Conservation (phyloP, 148 eudicot species). For the Rhododendron molle region DNA sequence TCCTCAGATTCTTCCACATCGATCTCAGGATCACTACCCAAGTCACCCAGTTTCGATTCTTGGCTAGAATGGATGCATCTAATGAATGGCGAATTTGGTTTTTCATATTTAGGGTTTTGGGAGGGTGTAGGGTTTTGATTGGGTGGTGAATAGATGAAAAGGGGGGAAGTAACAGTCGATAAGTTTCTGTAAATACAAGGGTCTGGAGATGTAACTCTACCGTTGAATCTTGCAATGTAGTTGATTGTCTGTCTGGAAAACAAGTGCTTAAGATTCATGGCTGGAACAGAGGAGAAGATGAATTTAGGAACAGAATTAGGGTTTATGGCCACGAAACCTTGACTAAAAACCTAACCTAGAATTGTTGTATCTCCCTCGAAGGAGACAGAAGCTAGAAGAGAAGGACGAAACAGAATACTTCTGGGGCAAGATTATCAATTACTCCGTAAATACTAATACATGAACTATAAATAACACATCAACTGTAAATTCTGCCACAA, state of each 20-base stretch:
- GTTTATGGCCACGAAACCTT: neutral
- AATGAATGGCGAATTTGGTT: neutral
- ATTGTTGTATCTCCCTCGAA: too few species aligned
- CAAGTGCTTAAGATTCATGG: slow-evolving; percentile 31
- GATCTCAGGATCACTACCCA: neutral
- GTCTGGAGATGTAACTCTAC: slow-evolving; percentile 10
- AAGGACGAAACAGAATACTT: neutral
- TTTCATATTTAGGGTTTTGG: slow-evolving; percentile 5
- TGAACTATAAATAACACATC: neutral
- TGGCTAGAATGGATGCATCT: slow-evolving; percentile 24
- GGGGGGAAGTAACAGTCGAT: slow-evolving; percentile 13
- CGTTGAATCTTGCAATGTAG: slow-evolving; percentile 19
- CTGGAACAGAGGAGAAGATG: neutral
- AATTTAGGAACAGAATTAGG: neutral
- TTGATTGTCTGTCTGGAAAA: slow-evolving; percentile 23
- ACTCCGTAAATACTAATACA: too few species aligned
- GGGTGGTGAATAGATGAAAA: neutral
- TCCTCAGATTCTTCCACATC: slow-evolving; percentile 42
- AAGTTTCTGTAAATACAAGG: slow-evolving; percentile 7
- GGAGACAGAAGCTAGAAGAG: neutral
- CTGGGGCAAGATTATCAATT: too few species aligned
- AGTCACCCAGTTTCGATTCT: neutral
- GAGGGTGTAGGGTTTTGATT: neutral
- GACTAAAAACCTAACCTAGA: neutral
- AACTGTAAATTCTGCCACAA: neutral